Percentiles rank a stretch among this genome's conserved stretches.
phyloP scores from a whole-genome alignment of 768 basidiomycete species.

The Polyporus arcularius region DNA sequence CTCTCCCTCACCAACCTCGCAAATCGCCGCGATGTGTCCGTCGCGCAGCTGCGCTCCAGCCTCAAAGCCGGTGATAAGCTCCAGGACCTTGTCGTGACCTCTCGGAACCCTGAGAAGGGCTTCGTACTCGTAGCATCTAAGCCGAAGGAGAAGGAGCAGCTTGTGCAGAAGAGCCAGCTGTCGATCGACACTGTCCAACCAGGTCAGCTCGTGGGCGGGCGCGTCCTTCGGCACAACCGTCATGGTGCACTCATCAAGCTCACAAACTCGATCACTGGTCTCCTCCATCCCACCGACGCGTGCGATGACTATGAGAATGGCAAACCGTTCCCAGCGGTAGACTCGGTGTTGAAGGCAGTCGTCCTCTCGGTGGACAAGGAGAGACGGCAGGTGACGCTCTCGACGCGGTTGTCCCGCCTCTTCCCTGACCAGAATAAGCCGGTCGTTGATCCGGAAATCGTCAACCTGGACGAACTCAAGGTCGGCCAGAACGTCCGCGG shows the following conservation, averaged over 20 bases:
- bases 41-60: slow-evolving; percentile 61
- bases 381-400: slow-evolving; percentile 73
- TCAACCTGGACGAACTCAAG: slow-evolving; percentile 58
- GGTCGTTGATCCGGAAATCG: slow-evolving; percentile 71
- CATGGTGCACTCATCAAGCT: slow-evolving; percentile 81
- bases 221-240: slow-evolving; percentile 72
- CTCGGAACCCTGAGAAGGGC: slow-evolving; percentile 81
- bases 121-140: slow-evolving; percentile 83
- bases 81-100: slow-evolving; percentile 83
- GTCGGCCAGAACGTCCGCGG: slow-evolving; percentile 80
- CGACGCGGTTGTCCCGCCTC: slow-evolving; percentile 75
- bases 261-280: slow-evolving; percentile 67
- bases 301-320: slow-evolving; percentile 76
- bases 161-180: slow-evolving; percentile 50
- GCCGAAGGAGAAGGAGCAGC: slow-evolving; percentile 55
- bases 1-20: slow-evolving; percentile 89
- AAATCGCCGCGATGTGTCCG: slow-evolving; percentile 66
- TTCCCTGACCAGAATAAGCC: slow-evolving; percentile 48
- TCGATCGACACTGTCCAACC: slow-evolving; percentile 65
- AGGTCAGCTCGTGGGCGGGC: slow-evolving; percentile 79
- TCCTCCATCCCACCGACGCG: slow-evolving; percentile 79
- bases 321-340: slow-evolving; percentile 57
- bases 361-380: slow-evolving; percentile 70
- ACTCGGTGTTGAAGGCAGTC: slow-evolving; percentile 66
- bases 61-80: slow-evolving; percentile 72